Evolutionary conservation across 352 stramenopile species (phyloP), one percentile per base, ranked within the genome.

Genomic region (Aphanomyces invadans): DNA sequence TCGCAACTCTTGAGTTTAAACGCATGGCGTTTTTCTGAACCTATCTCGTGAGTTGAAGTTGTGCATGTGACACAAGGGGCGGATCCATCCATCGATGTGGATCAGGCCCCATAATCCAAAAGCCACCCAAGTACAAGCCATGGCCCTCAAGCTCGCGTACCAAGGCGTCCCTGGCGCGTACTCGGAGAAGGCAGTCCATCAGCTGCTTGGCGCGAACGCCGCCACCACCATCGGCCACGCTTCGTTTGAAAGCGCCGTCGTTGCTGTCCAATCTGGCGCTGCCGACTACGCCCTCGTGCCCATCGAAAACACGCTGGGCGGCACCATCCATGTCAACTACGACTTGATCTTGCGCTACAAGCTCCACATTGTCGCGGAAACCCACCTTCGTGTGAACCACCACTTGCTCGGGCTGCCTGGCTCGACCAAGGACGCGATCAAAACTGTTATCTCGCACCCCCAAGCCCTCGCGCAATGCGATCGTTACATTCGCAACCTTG

Each of bases 391-490:
- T 12, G 92, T 98, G 19, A 80, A 97, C 59, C 95, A 99, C 73
- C 97, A 84, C 77, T 80, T 98, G 19, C 71, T 98, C 62, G 88
- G 82, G 67, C 87, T 97, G 33, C 87, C 86, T 0, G 96, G 94
- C 32, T 81, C 88, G 26, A 86, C 77, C 21, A 88, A 86, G 68
- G 76, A 70, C 42, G 83, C 97, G 71, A 95, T 98, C 60, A 97
- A 96, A 77, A 97, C 89, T 70, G 92, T 97, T 45, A 97, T 98
- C 67, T 97, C 87, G 65, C 95, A 98, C 77, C 91, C 93, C 29
- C 95, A 99, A 74, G 95, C 95, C 21, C 80, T 99, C 61, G 95
- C 95, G 55, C 95, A 99, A 76, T 98, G 94, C 74, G 88, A 97
- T 56, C 88, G 97, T 75, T 98, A 97, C 66, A 89, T 98, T 49